Evolutionary conservation across 805 yeast species (phyloP).

Genomic region (Scheffersomyces coipomensis): DNA sequence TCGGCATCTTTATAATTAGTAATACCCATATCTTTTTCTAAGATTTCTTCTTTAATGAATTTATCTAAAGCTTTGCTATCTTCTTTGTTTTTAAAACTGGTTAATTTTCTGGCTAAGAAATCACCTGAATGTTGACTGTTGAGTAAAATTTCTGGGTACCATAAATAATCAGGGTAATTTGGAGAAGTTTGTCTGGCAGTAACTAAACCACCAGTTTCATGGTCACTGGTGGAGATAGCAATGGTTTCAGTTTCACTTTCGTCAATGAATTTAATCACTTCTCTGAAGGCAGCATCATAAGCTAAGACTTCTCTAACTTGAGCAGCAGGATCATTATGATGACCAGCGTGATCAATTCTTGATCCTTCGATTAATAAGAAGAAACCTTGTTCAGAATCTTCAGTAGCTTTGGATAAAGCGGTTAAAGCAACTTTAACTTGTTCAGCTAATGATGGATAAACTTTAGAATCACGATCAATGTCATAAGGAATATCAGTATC

Average conservation of each 20-base stretch:
- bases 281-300: constrained; percentile 76
- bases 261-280: constrained; percentile 70
- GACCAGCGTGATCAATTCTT: constrained; percentile 94
- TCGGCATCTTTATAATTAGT: constrained; percentile 56
- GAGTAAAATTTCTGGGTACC: constrained; percentile 78
- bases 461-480: constrained; percentile 62
- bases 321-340: constrained; percentile 90
- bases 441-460: constrained; percentile 77
- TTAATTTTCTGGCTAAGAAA: constrained; percentile 50
- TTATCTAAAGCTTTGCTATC: constrained; percentile 23
- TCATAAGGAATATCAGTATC: constrained; percentile 82
- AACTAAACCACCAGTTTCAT: constrained; percentile 95
- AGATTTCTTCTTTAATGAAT: constrained; percentile 52
- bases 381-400: constrained; percentile 77
- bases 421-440: constrained; percentile 72
- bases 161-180: constrained; percentile 78
- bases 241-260: constrained; percentile 71
- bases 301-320: constrained; percentile 90
- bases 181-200: constrained; percentile 73
- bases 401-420: constrained; percentile 64
- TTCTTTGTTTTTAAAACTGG: constrained; percentile 25
- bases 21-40: constrained; percentile 69
- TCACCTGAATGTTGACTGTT: constrained; percentile 80
- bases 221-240: constrained; percentile 83
- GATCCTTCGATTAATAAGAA: constrained; percentile 88